Evolutionary conservation across 2,329 filamentous ascomycete genomes (phyloP).

Genomic region (Xylaria digitata): DNA sequence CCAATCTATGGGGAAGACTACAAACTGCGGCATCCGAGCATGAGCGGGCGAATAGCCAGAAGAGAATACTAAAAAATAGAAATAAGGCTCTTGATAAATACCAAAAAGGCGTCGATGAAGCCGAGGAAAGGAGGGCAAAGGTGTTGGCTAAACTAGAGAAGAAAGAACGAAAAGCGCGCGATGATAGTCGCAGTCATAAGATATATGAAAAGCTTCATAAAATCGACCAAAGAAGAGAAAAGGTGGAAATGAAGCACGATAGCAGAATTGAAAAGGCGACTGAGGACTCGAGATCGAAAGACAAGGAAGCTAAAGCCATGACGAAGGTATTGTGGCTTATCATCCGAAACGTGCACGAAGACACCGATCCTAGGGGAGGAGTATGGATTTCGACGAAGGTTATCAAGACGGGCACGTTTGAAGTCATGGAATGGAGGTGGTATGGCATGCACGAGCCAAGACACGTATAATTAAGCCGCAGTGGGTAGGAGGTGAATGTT

Average conservation of each 20-base stretch:
- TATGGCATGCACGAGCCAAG: too few relatives aligned
- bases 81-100: slow-evolving; percentile 24
- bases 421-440: too few relatives aligned
- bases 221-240: slow-evolving; percentile 29
- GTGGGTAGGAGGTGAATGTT: too few relatives aligned
- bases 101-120: slow-evolving; percentile 21
- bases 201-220: slow-evolving; percentile 23
- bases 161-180: slow-evolving; percentile 18
- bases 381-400: not conserved
- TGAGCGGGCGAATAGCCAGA: slow-evolving; percentile 24
- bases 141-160: slow-evolving; percentile 24
- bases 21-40: slow-evolving; percentile 29
- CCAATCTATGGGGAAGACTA: slow-evolving; percentile 21
- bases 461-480: too few relatives aligned
- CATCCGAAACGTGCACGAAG: slow-evolving; percentile 25
- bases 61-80: slow-evolving; percentile 17
- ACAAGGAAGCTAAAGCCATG: slow-evolving; percentile 29
- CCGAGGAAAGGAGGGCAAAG: slow-evolving; percentile 20
- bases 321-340: slow-evolving; percentile 32
- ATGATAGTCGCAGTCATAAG: slow-evolving; percentile 1
- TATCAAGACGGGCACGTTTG: not conserved
- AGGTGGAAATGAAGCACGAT: slow-evolving; percentile 22
- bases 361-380: not conserved
- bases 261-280: slow-evolving; percentile 14
- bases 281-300: slow-evolving; percentile 12